Base-by-base conservation (phyloP, 2,329 filamentous ascomycete species). In the Phoma sp. region DNA sequence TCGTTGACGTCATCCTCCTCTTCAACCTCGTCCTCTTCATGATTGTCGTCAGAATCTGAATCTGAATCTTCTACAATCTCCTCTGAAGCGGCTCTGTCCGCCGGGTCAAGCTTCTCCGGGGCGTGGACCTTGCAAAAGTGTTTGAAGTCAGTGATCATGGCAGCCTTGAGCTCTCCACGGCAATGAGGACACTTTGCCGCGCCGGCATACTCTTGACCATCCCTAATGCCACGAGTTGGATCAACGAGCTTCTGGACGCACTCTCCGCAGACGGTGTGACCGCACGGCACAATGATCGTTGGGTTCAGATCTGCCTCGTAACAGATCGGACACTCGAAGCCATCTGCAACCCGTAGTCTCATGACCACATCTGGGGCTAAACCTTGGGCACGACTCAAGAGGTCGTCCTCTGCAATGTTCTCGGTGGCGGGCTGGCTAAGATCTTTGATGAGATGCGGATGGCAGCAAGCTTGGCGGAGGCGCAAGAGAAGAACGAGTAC, bases 241-340 rank as follows among this genome's bases (percentile, higher is more conserved):
- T 91, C 90, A 12, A 73, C 81, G 39, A 96, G 82, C 48, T 83
- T 85, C 5, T 85, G 82, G 56, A 95, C 87, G 69, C 92, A 96
- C 58, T 92, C 88, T 1, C 83, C 78, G 73, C 92, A 96, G 20
- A 87, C 86, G 55, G 88, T 85, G 67, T 96, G 92, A 2, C 92
- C 92, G 67, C 92, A 96, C 1, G 91, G 91, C 45, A 91, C 81
- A 72, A 93, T 88, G 59, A 96, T 90, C 3, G 84, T 84, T 0
- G 91, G 90, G 57, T 93, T 92, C 12, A 83, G 80, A 6, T 88
- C 85, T 2, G 81, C 86, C 65, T 96, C 92, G 53, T 90, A 87
- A 71, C 92, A 96, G 17, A 95, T 87, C 0, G 90, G 90, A 66
- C 92, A 96, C 69, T 93, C 88, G 42, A 93, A 91, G 2, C 69